Base-by-base conservation (phyloP, 495 filamentous ascomycete species). In the Amniculicola lignicola region DNA sequence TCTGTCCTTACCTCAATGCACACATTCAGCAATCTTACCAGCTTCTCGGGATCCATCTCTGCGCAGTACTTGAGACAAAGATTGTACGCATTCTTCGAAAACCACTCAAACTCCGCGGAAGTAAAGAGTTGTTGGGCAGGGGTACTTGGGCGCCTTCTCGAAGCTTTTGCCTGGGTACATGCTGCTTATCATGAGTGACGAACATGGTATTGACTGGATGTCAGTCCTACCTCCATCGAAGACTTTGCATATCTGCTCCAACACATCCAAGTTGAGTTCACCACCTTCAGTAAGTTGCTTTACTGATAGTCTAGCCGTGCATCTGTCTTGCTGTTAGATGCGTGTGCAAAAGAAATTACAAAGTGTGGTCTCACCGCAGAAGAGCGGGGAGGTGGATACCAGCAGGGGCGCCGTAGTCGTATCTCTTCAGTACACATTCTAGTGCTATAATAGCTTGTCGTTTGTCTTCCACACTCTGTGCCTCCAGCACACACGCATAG, bases 41-140 rank as follows among this genome's bases (percentile, higher is more conserved):
- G 74, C 37, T 72, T 68, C 6, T 71, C 67, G 4, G 81, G 74
- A 15, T 76, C 63, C 75, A 85, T 83, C 11, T 59, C 67, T 0
- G 73, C 74, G 28, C 81, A 79, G 33, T 79, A 71, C 58, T 83
- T 81, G 1, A 91, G 65, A 0, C 82, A 79, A 21, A 89, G 66
- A 59, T 91, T 90, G 68, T 93, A 95, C 5, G 81, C 79, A 59
- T 84, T 90, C 48, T 82, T 79, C 40, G 81, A 83, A 68, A 94
- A 89, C 89, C 89, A 93, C 64, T 92, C 77, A 2, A 92, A 72
- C 54, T 94, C 88, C 22, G 71, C 70, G 18, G 76, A 39, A 1
- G 72, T 79, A 67, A 87, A 85, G 12, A 78, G 66, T 67, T 62
- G 68, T 53, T 22, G 65, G 52, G 51, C 68, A 56, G 16, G 60